phyloP scores from a whole-genome alignment of 1,284 basidiomycete species.

The Irpex sp. region DNA sequence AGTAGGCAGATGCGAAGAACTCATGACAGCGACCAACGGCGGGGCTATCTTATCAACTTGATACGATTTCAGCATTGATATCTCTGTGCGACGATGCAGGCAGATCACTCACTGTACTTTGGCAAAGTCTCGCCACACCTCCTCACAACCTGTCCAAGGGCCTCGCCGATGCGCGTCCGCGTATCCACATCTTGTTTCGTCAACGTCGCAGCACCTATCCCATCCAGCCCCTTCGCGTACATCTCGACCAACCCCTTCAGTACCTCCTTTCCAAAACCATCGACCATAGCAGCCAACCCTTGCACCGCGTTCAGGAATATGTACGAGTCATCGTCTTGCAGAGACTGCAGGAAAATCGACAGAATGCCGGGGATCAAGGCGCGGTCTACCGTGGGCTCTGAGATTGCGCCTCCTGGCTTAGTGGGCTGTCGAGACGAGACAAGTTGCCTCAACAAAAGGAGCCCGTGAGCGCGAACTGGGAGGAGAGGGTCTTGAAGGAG shows the following conservation, averaged over 20 bases:
- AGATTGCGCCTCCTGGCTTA: conserved; percentile 12
- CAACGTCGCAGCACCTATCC: conserved; percentile 42
- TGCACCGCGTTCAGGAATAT: conserved; percentile 93
- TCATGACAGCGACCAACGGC: conserved; percentile 58
- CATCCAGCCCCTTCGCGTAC: conserved; percentile 56
- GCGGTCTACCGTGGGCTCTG: conserved; percentile 36
- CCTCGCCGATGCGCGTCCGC: conserved; percentile 85
- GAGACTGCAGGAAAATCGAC: conserved; percentile 81
- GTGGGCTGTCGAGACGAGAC: conserved; percentile 37
- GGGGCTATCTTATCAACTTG: conserved; percentile 74
- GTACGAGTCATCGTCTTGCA: conserved; percentile 94
- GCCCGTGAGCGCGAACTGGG: conserved; percentile 93
- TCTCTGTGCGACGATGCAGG: not conserved
- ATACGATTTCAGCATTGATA: conserved; percentile 3
- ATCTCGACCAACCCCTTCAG: conserved; percentile 60
- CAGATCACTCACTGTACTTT: conserved; percentile 54
- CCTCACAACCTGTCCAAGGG: conserved; percentile 76
- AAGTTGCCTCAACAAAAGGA: conserved; percentile 79
- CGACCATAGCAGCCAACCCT: conserved; percentile 82
- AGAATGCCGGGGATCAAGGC: conserved; percentile 81
- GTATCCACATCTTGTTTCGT: conserved; percentile 73
- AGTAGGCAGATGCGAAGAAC: conserved; percentile 59
- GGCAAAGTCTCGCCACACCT: conserved; percentile 71
- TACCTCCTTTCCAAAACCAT: conserved; percentile 73
- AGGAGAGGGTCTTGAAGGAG: conserved; percentile 90